phyloP scores from a whole-genome alignment of 805 yeast species.

The Ogataea siamensis region DNA sequence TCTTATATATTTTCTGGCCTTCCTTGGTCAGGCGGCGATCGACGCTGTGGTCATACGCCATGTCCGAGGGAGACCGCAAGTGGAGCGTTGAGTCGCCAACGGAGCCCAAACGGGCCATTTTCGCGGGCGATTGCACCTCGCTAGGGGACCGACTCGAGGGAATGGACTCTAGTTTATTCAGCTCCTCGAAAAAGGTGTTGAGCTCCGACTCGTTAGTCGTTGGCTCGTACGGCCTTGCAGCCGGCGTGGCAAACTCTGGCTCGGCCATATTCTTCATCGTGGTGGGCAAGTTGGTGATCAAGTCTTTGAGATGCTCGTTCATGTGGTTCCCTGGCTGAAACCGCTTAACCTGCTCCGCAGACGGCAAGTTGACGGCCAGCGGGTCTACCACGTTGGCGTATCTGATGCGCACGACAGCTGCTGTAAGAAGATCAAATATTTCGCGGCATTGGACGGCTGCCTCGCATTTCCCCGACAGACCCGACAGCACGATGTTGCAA shows the following conservation, averaged over 20 bases:
- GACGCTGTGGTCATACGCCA: conserved; percentile 12
- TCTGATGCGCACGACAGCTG: conserved; percentile 64
- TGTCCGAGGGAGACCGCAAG: conserved; percentile 1
- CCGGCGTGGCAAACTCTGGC: not conserved
- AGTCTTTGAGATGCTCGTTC: conserved; percentile 38
- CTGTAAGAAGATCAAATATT: conserved; percentile 66
- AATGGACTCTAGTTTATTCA: conserved; percentile 35
- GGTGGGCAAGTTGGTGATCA: conserved; percentile 37
- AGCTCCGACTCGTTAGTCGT: conserved; percentile 37
- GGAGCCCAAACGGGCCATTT: conserved; percentile 2
- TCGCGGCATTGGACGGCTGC: conserved; percentile 74
- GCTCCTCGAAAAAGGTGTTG: conserved; percentile 48
- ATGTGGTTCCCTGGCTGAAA: conserved; percentile 37
- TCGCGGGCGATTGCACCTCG: conserved; percentile 21
- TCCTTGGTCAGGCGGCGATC: conserved; percentile 36
- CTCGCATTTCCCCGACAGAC: conserved; percentile 67
- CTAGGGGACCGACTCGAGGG: conserved; percentile 25
- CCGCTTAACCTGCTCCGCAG: conserved; percentile 28
- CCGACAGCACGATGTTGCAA: conserved; percentile 56
- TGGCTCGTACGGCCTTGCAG: conserved; percentile 34
- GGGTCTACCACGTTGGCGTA: conserved; percentile 37
- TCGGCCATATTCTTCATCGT: conserved; percentile 18
- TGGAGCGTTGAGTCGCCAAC: conserved; percentile 2
- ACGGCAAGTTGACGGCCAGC: conserved; percentile 24
- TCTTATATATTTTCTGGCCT: conserved; percentile 55